Evolutionary conservation across 495 filamentous ascomycete genomes (phyloP).

Genomic region (Terfezia claveryi): DNA sequence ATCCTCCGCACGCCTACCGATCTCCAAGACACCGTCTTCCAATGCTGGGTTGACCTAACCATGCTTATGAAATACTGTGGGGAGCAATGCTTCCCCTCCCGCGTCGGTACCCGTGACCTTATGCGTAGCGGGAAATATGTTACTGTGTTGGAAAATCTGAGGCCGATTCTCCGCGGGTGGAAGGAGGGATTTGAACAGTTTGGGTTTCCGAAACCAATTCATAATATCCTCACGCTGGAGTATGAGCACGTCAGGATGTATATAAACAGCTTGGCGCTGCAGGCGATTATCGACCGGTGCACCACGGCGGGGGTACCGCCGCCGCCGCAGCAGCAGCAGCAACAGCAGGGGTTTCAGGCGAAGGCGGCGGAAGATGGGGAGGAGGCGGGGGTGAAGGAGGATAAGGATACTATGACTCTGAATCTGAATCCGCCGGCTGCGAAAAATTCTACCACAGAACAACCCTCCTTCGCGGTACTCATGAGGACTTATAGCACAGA

Average conservation of each 20-base stretch:
- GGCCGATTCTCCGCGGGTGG: constrained; percentile 54
- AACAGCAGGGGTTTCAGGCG: constrained; percentile 25
- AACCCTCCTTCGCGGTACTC: constrained; percentile 29
- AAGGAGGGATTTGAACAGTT: constrained; percentile 49
- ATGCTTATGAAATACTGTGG: constrained; percentile 75
- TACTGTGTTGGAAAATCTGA: constrained; percentile 53
- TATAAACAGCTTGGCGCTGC: constrained; percentile 75
- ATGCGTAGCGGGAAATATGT: constrained; percentile 70
- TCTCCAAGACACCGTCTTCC: constrained; percentile 55
- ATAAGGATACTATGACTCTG: too few relatives aligned
- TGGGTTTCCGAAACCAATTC: constrained; percentile 48
- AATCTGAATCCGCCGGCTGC: too few relatives aligned
- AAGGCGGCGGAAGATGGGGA: constrained; percentile 13
- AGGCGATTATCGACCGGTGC: constrained; percentile 87
- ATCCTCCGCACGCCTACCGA: constrained; percentile 8
- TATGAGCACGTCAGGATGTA: constrained; percentile 80
- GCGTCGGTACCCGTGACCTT: constrained; percentile 60
- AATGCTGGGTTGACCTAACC: constrained; percentile 80
- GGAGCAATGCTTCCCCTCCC: constrained; percentile 59
- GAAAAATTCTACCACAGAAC: neutral
- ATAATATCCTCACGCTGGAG: constrained; percentile 70
- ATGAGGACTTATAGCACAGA: constrained; percentile 35
- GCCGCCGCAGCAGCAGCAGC: constrained; percentile 19
- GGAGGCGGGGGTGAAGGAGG: neutral
- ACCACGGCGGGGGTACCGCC: constrained; percentile 31